Percentiles rank a stretch among this genome's conserved stretches.
Conservation (phyloP, 352 stramenopile genomes). For the Phytopythium kandeliae region DNA sequence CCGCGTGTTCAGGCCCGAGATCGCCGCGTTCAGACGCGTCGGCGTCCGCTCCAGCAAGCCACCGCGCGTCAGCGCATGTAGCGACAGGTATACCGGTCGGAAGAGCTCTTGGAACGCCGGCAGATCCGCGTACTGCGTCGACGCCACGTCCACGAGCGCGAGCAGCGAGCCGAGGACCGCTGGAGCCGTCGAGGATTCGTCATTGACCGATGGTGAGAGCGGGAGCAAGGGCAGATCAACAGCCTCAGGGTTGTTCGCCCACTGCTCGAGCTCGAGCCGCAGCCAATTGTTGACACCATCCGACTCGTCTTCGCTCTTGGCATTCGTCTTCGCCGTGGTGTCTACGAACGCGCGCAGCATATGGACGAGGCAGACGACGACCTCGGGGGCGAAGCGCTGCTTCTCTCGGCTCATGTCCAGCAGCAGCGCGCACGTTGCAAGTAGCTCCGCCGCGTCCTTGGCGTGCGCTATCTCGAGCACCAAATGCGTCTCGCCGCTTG, state of each 20-base stretch:
- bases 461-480: conserved; percentile 36
- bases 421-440: conserved; percentile 68
- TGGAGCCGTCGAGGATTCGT: conserved; percentile 2
- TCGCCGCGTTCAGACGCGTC: conserved; percentile 31
- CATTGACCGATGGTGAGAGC: conserved; percentile 34
- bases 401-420: conserved; percentile 83
- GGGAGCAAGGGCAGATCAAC: conserved; percentile 30
- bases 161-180: conserved; percentile 43
- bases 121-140: conserved; percentile 53
- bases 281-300: conserved; percentile 32
- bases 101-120: conserved; percentile 75
- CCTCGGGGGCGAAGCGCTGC: conserved; percentile 88
- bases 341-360: conserved; percentile 47
- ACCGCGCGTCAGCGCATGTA: conserved; percentile 52
- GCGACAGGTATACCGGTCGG: conserved; percentile 59
- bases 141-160: conserved; percentile 35
- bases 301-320: conserved; percentile 12
- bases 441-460: conserved; percentile 77
- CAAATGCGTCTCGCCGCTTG: conserved; percentile 1
- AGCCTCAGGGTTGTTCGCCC: conserved; percentile 13
- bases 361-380: conserved; percentile 44
- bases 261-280: conserved; percentile 39
- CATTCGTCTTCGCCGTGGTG: too few relatives aligned
- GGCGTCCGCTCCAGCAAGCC: conserved; percentile 15
- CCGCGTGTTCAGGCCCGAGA: conserved; percentile 39